Evolutionary conservation across 139 green algal genomes (phyloP), one percentile per base, ranked within the genome.

Genomic region (Mesotaenium endlicherianum): DNA sequence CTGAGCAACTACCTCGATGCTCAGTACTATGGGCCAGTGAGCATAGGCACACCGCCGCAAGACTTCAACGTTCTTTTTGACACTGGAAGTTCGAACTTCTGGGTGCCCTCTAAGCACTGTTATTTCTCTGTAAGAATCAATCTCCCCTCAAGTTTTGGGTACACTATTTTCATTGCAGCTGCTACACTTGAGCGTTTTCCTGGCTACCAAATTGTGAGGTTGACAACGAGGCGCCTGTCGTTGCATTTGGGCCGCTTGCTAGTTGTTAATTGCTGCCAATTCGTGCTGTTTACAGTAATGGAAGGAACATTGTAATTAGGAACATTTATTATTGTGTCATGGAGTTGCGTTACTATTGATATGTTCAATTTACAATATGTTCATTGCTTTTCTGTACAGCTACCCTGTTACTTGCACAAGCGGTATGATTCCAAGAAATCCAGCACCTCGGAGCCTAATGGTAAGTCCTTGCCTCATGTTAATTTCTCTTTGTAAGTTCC

Each of bases 21-120:
- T 16, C 81, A 99, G 93, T 99, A 99, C 77, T 99, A 97, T 87
- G 97, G 94, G 38, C 87, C 95, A 60, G 94, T 99, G 44, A 81
- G 75, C 0, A 91, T 99, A 14, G 97, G 97, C 3, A 97, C 93
- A 0, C 97, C 97, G 2, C 43, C 79, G 0, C 96, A 99, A 86
- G 86, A 55, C 1, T 99, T 99, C 81, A 83, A 91, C 11, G 97
- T 99, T 8, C 68, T 92, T 14, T 97, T 98, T 43, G 96, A 99
- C 93, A 97, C 94, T 1, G 95, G 95, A 30, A 92, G 74, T 74
- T 92, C 88, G 82, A 99, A 99, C 88, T 88, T 99, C 60, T 99
- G 97, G 95, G 92, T 98, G 16, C 95, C 95, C 2, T 93, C 87
- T 2, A 88, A 81, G 1, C 90, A 97, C 70, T 99, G 97, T 84